Base-by-base conservation (phyloP, 2,329 filamentous ascomycete species). In the Simplicillium aogashimaense region DNA sequence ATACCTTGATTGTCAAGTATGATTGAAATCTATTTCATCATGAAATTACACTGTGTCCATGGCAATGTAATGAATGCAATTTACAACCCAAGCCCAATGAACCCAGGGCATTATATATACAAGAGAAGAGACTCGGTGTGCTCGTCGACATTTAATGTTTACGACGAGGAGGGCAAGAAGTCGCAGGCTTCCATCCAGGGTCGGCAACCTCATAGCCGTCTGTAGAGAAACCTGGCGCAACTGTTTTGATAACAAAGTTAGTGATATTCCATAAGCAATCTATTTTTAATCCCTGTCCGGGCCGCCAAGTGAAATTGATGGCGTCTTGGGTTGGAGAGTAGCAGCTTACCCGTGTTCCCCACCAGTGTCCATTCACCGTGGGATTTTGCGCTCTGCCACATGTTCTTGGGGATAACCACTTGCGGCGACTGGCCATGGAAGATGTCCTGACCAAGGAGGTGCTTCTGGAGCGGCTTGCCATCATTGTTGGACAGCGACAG, bases 281-380 rank as follows among this genome's bases (percentile, higher is more conserved):
- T 13, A 16, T 16, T 41, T 13, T 13, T 36, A 8, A 5, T n/a
- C 18, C 13, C 32, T 25, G 20, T 25, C 20, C 20, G 30, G 5
- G 25, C 33, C 18, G 38, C 29, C 3, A 30, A 40, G 16, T 28
- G 40, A 13, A 40, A 25, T 25, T 25, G 20, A 25, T 25, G 20
- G 31, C 3, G 34, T 37, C n/a, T 31, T 18, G 10, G 16, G 34
- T 18, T 31, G 35, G 29, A 16, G 28, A 33, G 28, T 3, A 3
- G 17, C 13, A 36, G 42, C 45, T 33, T 40, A 49, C 47, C 47
- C 8, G 47, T 49, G 8, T 43, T 47, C 14, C 63, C 69, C 2
- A 72, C 67, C 15, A 73, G 53, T 4, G 68, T 71, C 68, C 68
- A 73, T 2, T 56, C 45, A 1, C 69, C 68, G 14, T 56, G 44